Conservation (phyloP, 2,329 filamentous ascomycete genomes). For the Pseudocercospora eumusae region DNA sequence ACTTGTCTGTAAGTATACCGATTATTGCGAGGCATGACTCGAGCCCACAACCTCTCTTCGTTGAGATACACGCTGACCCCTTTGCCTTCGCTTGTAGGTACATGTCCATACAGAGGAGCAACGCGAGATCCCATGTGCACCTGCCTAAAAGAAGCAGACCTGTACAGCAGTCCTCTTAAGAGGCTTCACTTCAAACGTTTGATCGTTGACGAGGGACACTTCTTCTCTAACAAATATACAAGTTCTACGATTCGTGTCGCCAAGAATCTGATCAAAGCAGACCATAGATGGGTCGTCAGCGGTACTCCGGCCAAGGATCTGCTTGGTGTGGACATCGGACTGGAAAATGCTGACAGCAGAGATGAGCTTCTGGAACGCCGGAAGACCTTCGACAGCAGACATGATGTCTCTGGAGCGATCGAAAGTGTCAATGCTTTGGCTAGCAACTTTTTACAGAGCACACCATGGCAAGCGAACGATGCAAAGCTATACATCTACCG, state of each 20-base stretch:
- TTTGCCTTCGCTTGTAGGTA: slow-evolving; percentile 21
- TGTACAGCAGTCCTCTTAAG: slow-evolving; percentile 64
- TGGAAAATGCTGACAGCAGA: slow-evolving; percentile 8
- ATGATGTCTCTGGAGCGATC: slow-evolving; percentile 48
- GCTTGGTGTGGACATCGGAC: not conserved
- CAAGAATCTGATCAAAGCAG: slow-evolving; percentile 57
- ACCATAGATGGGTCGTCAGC: slow-evolving; percentile 83
- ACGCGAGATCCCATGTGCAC: slow-evolving; percentile 48
- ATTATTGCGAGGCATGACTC: not conserved
- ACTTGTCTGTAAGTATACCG: not conserved
- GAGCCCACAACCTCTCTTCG: not conserved
- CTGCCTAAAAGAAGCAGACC: slow-evolving; percentile 44
- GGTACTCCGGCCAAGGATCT: slow-evolving; percentile 70
- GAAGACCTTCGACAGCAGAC: slow-evolving; percentile 43
- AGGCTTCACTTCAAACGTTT: slow-evolving; percentile 80
- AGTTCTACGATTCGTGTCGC: slow-evolving; percentile 61
- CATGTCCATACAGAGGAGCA: slow-evolving; percentile 49
- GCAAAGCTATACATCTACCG: slow-evolving; percentile 64
- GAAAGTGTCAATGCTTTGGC: slow-evolving; percentile 66
- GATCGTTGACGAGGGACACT: slow-evolving; percentile 91
- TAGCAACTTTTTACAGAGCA: slow-evolving; percentile 70
- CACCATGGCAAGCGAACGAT: slow-evolving; percentile 73
- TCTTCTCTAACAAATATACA: slow-evolving; percentile 70
- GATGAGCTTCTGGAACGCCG: slow-evolving; percentile 42
- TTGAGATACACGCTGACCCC: not conserved